Conservation (phyloP, 2,329 filamentous ascomycete genomes). For the Lachnellula occidentalis region DNA sequence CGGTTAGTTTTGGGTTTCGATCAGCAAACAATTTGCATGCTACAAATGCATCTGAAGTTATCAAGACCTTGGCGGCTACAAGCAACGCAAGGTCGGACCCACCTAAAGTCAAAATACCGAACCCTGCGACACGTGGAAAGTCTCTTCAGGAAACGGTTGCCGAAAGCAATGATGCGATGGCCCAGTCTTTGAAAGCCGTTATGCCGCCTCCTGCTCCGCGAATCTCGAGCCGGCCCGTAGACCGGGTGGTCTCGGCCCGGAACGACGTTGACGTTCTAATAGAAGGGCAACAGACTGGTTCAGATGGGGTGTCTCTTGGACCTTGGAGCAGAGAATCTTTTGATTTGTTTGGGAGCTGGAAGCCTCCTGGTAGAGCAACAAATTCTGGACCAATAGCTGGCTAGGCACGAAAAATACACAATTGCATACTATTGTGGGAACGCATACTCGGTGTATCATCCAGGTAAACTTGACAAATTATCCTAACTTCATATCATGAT, state of each 20-base stretch:
- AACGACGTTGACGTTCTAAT: background rate
- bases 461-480: background rate
- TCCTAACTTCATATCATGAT: background rate
- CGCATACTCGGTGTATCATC: background rate
- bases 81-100: slow-evolving; percentile 1
- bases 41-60: background rate
- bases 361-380: slow-evolving; percentile 12
- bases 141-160: slow-evolving; percentile 21
- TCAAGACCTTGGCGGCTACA: background rate
- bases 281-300: background rate
- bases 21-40: background rate
- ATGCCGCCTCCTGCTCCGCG: slow-evolving; percentile 12
- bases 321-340: slow-evolving; percentile 34
- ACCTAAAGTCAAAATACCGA: slow-evolving; percentile 18
- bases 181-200: slow-evolving; percentile 9
- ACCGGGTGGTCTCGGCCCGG: background rate
- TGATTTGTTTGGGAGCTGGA: slow-evolving; percentile 31
- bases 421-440: background rate
- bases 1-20: background rate
- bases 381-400: background rate
- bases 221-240: slow-evolving; percentile 5
- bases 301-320: slow-evolving; percentile 11
- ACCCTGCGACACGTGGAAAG: slow-evolving; percentile 26
- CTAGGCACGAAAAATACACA: background rate
- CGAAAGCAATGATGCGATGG: slow-evolving; percentile 18